Evolutionary conservation across 352 stramenopile genomes (phyloP).

Genomic region (Pythium sp.): DNA sequence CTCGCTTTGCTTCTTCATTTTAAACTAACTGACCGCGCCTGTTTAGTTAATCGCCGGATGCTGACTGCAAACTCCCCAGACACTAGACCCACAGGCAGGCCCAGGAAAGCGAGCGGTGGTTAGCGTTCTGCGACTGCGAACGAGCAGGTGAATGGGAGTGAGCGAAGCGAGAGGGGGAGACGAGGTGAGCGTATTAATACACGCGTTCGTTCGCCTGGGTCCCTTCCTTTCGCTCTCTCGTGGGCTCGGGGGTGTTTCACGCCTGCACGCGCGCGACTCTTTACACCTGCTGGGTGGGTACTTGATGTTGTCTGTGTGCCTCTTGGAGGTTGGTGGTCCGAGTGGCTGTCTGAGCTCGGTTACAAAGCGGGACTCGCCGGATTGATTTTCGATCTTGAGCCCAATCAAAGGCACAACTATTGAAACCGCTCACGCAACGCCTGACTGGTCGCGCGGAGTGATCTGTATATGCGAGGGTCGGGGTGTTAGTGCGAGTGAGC

Average conservation of each 20-base stretch:
- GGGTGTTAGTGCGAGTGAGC: background rate
- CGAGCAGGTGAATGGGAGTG: background rate
- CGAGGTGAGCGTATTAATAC: background rate
- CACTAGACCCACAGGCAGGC: background rate
- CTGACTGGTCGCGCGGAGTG: background rate
- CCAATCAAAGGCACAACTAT: background rate
- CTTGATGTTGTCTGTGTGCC: background rate
- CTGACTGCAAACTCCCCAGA: background rate
- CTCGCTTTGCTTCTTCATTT: background rate
- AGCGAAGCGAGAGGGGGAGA: background rate
- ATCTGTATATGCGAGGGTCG: background rate
- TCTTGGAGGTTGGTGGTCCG: background rate
- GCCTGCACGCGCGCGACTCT: background rate
- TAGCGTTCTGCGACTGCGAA: background rate
- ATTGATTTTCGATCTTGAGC: background rate
- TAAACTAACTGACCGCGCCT: background rate
- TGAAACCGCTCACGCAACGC: background rate
- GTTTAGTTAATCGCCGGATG: background rate
- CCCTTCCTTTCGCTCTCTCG: background rate
- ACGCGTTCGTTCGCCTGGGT: background rate
- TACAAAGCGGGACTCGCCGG: too few relatives aligned
- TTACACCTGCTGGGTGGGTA: background rate
- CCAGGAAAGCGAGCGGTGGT: background rate
- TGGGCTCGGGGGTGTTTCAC: background rate
- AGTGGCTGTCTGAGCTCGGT: background rate